Evolutionary conservation across 306 rosid genomes (phyloP).

Genomic region (Quercus variabilis): DNA sequence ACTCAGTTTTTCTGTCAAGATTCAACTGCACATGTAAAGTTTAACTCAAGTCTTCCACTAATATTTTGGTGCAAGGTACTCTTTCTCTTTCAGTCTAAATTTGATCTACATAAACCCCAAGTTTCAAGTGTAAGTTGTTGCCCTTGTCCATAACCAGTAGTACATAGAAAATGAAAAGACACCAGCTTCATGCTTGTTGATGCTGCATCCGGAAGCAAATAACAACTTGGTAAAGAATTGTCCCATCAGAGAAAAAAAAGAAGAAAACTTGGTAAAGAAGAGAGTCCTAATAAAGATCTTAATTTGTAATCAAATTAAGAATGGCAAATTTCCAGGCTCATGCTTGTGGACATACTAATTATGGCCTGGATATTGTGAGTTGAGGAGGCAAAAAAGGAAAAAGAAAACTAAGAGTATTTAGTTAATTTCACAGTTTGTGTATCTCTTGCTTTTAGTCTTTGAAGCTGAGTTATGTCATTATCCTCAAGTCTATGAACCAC

Average conservation of each 20-base stretch:
- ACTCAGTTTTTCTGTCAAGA: neutral
- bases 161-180: neutral
- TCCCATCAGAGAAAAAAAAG: too few relatives aligned
- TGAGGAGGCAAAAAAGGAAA: neutral
- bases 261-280: neutral
- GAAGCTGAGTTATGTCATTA: neutral
- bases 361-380: neutral
- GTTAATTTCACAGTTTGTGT: neutral
- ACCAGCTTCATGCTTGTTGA: neutral
- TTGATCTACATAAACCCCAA: neutral
- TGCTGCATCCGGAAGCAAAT: neutral
- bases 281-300: too few relatives aligned
- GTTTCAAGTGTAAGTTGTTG: neutral
- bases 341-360: neutral
- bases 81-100: neutral
- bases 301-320: neutral
- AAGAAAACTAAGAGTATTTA: too few relatives aligned
- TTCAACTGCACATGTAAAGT: neutral
- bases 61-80: neutral
- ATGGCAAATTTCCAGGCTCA: neutral
- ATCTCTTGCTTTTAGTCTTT: neutral
- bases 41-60: neutral
- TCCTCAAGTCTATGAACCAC: neutral
- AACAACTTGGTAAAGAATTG: neutral
- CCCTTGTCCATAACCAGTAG: neutral